Conservation (phyloP, 805 yeast species). For the Yamadazyma endophytica region DNA sequence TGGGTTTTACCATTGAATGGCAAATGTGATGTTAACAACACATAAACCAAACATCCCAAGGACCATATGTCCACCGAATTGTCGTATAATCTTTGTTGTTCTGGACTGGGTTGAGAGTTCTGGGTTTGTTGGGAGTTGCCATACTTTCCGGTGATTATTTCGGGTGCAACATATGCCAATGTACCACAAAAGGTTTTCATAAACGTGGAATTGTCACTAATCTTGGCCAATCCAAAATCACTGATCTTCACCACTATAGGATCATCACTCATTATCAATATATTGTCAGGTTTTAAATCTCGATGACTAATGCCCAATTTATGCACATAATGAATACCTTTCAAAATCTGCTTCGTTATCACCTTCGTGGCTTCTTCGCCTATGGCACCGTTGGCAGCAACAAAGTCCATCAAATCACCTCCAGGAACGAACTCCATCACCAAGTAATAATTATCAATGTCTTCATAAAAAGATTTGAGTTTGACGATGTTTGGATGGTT, state of each 20-base stretch:
- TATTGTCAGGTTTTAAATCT: conserved; percentile 95
- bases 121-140: conserved; percentile 26
- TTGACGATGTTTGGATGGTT: conserved; percentile 84
- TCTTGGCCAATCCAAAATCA: conserved; percentile 94
- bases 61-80: conserved; percentile 97
- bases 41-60: conserved; percentile 89
- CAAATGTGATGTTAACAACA: conserved; percentile 83
- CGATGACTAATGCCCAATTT: conserved; percentile 90
- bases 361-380: conserved; percentile 90
- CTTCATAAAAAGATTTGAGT: conserved; percentile 82
- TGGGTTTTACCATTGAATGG: conserved; percentile 95
- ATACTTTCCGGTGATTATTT: conserved; percentile 61
- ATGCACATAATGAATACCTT: conserved; percentile 86
- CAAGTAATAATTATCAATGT: conserved; percentile 70
- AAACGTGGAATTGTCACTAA: conserved; percentile 75
- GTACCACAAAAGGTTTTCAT: conserved; percentile 98
- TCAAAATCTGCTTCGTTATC: conserved; percentile 76
- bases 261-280: conserved; percentile 82
- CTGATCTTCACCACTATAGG: conserved; percentile 91
- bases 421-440: conserved; percentile 97
- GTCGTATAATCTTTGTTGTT: conserved; percentile 47
- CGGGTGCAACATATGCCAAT: conserved; percentile 95
- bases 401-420: conserved; percentile 97
- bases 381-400: conserved; percentile 85
- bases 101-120: conserved; percentile 6